Evolutionary conservation across 495 filamentous ascomycete species (phyloP).

Genomic region (Collariella sp.): DNA sequence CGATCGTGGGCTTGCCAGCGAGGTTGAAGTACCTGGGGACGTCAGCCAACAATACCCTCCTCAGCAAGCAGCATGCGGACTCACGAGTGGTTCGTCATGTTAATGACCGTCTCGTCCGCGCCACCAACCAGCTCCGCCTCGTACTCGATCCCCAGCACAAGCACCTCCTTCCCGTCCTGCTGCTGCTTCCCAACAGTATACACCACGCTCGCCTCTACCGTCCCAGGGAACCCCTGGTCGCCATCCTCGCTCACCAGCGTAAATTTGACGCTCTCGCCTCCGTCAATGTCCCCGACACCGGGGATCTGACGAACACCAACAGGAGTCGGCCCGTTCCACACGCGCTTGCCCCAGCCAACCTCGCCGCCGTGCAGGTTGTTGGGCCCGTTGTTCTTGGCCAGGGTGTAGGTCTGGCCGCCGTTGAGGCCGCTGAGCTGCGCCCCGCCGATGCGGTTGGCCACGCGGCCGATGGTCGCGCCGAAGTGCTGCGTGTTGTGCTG

Average conservation of each 20-base stretch:
- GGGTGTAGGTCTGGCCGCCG: constrained; percentile 52
- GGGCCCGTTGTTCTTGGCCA: constrained; percentile 64
- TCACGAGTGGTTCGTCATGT: constrained; percentile 91
- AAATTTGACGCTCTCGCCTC: constrained; percentile 70
- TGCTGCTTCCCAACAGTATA: constrained; percentile 66
- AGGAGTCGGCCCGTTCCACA: constrained; percentile 66
- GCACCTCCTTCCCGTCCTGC: constrained; percentile 49
- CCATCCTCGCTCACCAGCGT: constrained; percentile 62
- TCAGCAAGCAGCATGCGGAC: constrained; percentile 11
- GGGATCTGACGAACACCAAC: constrained; percentile 42
- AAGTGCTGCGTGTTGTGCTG: constrained; percentile 69
- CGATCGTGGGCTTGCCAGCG: constrained; percentile 53
- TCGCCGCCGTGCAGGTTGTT: constrained; percentile 79
- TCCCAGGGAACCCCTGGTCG: constrained; percentile 82
- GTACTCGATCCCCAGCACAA: constrained; percentile 74
- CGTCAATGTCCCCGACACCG: constrained; percentile 47
- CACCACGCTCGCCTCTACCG: constrained; percentile 65
- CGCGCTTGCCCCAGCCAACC: constrained; percentile 74
- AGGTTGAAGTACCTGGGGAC: constrained; percentile 82
- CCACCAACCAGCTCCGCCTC: constrained; percentile 73
- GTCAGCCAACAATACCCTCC: constrained; percentile 3
- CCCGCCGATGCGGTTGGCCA: constrained; percentile 76
- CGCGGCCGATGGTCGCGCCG: constrained; percentile 86
- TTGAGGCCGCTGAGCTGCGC: constrained; percentile 67
- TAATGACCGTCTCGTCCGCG: constrained; percentile 77